Evolutionary conservation across 140 eudicot species (phyloP).

Genomic region (Cichorium intybus): DNA sequence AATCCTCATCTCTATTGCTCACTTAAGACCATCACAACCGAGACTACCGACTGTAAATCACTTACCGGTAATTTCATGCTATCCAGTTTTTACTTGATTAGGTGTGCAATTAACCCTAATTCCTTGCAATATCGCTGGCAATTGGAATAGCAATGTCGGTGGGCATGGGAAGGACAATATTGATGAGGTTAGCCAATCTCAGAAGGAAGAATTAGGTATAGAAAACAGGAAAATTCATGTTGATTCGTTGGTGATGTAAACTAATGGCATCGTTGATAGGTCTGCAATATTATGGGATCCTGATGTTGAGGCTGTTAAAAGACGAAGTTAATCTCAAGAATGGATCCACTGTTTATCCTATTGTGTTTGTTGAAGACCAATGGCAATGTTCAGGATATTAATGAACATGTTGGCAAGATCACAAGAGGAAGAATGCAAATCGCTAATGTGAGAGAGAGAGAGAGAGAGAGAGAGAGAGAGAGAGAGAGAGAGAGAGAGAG

Average conservation of each 20-base stretch:
- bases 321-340: constrained; percentile 19
- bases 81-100: no score
- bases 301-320: constrained; percentile 16
- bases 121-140: constrained; percentile 29
- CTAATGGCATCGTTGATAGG: constrained; percentile 6
- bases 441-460: no score
- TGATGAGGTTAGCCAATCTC: constrained; percentile 27
- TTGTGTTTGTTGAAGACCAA: constrained; percentile 8
- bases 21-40: no score
- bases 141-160: constrained; percentile 20
- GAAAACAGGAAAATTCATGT: constrained; percentile 15
- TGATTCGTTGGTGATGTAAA: constrained; percentile 21
- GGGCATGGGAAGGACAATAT: constrained; percentile 31
- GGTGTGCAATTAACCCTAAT: no score
- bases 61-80: no score
- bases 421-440: constrained; percentile 21
- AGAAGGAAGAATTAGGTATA: constrained; percentile 16
- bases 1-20: no score
- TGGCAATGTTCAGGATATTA: constrained; percentile 10
- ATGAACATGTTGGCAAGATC: constrained; percentile 21
- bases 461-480: no score
- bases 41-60: no score
- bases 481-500: no score
- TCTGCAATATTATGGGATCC: constrained; percentile 10
- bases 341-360: constrained; percentile 29